These are phyloP conservation scores for Thielaviopsis populi DNA, from an alignment of 2,329 filamentous ascomycete genomes.

Conservation along the genomic window DNA sequence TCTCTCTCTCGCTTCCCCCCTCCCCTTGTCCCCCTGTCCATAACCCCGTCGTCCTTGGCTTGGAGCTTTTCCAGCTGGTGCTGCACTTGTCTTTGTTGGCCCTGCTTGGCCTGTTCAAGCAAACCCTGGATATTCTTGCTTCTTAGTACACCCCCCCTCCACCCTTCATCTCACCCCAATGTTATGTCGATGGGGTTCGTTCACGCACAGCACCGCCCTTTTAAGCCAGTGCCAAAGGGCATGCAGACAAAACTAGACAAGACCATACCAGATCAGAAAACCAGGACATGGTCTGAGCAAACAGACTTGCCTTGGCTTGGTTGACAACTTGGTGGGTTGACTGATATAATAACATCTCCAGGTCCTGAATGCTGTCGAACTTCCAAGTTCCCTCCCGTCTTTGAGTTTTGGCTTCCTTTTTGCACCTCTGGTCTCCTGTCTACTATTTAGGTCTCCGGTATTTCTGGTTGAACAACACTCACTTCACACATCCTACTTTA, in stretches of 20 bases:
- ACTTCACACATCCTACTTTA: not conserved
- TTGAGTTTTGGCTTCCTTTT: constrained; percentile 1
- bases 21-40: not conserved
- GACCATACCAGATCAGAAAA: constrained; percentile 2
- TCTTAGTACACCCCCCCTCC: not conserved
- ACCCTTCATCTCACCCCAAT: not conserved
- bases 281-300: not conserved
- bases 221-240: not conserved
- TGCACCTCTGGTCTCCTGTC: not conserved
- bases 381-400: not conserved
- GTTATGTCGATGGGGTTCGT: not conserved
- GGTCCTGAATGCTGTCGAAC: not conserved
- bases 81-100: constrained; percentile 5
- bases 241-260: not conserved
- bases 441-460: not conserved
- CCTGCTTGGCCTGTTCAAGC: not conserved
- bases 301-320: not conserved
- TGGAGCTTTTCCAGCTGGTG: not conserved
- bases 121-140: not conserved
- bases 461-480: not conserved
- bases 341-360: not conserved
- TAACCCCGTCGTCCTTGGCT: not conserved
- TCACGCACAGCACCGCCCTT: not conserved
- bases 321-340: not conserved
- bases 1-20: not conserved